These are phyloP conservation scores for Ophiocordyceps camponoti-saundersi DNA, from an alignment of 2,329 filamentous ascomycete species.

Conservation along the genomic window DNA sequence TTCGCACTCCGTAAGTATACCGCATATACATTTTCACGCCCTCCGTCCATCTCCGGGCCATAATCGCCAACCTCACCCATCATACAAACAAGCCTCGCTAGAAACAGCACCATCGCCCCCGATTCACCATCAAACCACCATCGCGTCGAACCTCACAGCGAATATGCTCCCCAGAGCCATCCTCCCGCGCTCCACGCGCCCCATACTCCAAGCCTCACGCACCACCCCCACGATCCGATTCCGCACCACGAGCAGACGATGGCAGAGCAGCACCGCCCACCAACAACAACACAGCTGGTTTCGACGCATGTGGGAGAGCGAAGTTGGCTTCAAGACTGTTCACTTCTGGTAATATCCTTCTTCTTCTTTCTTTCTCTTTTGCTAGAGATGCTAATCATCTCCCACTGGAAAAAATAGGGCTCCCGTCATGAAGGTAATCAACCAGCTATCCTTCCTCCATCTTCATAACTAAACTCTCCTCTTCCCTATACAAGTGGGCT, in stretches of 20 bases:
- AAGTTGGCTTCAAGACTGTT: conserved; percentile 76
- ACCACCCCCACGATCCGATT: conserved; percentile 9
- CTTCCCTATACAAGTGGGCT: conserved; percentile 47
- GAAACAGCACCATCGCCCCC: too few species aligned
- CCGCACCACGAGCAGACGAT: conserved; percentile 35
- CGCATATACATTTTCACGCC: too few species aligned
- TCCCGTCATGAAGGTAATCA: conserved; percentile 63
- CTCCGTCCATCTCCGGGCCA: too few species aligned
- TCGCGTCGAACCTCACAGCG: neutral
- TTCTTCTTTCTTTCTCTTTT: neutral
- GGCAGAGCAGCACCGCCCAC: conserved; percentile 48
- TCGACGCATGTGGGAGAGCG: conserved; percentile 70
- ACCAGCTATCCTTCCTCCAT: neutral
- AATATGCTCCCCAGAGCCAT: neutral
- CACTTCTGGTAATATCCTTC: conserved; percentile 71
- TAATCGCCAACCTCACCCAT: too few species aligned
- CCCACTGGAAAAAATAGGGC: conserved; percentile 28
- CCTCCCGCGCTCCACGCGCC: neutral
- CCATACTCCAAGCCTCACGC: neutral
- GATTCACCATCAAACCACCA: neutral
- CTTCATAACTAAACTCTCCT: neutral
- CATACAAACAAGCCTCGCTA: too few species aligned
- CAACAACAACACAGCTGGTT: conserved; percentile 39
- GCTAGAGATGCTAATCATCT: neutral
- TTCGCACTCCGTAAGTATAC: too few species aligned